These are phyloP conservation scores for Emiliania huxleyi DNA, from an alignment of 78 protist species.

Conservation along the genomic window DNA sequence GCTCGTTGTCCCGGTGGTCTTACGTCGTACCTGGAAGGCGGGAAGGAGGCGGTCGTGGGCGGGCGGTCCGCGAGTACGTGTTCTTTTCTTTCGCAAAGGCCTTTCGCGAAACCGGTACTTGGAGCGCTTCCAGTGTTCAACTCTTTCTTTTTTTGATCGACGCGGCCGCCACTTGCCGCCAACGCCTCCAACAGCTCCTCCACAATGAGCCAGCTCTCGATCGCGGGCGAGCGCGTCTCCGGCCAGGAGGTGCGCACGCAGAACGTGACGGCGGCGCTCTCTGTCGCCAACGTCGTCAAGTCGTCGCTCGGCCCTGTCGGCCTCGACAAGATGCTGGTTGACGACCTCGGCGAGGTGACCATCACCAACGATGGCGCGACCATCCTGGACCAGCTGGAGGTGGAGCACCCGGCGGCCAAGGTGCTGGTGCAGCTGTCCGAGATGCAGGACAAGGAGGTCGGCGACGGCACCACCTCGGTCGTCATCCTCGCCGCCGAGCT, in stretches of 20 bases:
- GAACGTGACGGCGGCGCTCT: conserved; percentile 88
- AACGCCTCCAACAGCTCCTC: too few species aligned
- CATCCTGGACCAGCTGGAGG: conserved; percentile 87
- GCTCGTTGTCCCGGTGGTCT: too few species aligned
- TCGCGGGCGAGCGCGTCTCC: conserved; percentile 67
- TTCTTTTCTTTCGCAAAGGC: too few species aligned
- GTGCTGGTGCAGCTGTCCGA: conserved; percentile 75
- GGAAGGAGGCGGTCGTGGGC: too few species aligned
- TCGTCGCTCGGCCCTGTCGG: conserved; percentile 98
- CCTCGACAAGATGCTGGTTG: conserved; percentile 98
- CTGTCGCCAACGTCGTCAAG: conserved; percentile 96
- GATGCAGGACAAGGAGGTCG: conserved; percentile 92
- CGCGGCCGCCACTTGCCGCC: too few species aligned
- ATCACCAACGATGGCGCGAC: conserved; percentile 94
- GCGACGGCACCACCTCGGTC: conserved; percentile 99
- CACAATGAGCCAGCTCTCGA: not conserved
- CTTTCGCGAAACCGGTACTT: too few species aligned
- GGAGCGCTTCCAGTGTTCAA: too few species aligned
- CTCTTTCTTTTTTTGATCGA: too few species aligned
- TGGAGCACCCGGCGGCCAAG: conserved; percentile 96
- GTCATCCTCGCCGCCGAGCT: conserved; percentile 98
- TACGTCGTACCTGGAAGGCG: too few species aligned
- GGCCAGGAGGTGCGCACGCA: conserved; percentile 85
- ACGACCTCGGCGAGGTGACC: conserved; percentile 81
- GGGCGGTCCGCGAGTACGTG: too few species aligned